Evolutionary conservation across 2,329 filamentous ascomycete species (phyloP).

Genomic region (Aspergillus sp.): DNA sequence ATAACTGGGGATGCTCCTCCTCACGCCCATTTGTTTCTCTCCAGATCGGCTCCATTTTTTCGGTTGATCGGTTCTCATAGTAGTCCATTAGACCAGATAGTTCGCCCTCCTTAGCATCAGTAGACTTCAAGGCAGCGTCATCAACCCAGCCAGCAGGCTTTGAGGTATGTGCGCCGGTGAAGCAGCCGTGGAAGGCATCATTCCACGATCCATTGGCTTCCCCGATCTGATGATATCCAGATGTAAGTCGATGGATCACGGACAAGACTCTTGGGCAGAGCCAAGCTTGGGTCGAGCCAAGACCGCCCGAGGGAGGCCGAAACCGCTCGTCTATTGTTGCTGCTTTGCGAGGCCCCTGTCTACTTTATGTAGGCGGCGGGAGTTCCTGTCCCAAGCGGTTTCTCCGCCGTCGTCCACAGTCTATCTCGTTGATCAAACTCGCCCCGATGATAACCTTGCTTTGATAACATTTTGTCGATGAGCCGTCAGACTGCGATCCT

Average conservation of each 20-base stretch:
- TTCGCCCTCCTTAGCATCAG: not conserved
- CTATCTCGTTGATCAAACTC: not conserved
- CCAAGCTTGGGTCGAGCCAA: not conserved
- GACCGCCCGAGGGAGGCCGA: not conserved
- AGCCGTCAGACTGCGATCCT: constrained; percentile 1
- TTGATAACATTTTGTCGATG: not conserved
- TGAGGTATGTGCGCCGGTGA: not conserved
- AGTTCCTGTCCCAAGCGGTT: not conserved
- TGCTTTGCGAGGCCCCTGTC: constrained; percentile 3
- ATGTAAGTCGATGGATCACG: not conserved
- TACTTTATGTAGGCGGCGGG: constrained; percentile 14
- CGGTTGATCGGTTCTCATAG: not conserved
- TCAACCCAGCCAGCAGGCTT: not conserved
- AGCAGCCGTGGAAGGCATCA: not conserved
- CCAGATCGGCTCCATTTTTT: constrained; percentile 1
- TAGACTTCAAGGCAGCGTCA: not conserved
- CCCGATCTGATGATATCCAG: not conserved
- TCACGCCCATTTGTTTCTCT: not conserved
- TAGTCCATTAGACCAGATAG: not conserved
- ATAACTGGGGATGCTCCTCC: not conserved
- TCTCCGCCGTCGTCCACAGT: not conserved
- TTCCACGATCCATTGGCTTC: not conserved
- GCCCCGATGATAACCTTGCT: not conserved
- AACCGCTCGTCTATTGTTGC: constrained; percentile 2
- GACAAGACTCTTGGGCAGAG: not conserved